These are phyloP conservation scores for Ogataea neopini DNA, from an alignment of 805 yeast species.

Conservation along the genomic window DNA sequence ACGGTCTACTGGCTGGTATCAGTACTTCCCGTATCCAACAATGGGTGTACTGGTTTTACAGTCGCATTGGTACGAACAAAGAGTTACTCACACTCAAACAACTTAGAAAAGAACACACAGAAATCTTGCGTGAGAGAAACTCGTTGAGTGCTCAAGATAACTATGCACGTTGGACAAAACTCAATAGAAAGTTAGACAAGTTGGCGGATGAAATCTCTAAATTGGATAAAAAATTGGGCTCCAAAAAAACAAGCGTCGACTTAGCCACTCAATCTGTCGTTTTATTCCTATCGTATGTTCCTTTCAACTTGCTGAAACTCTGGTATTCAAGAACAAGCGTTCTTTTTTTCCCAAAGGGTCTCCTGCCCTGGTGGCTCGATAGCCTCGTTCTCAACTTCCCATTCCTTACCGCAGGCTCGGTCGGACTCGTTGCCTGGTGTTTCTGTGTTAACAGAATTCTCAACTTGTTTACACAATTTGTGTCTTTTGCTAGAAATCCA, in stretches of 20 bases:
- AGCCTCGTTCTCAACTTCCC: slow-evolving; percentile 55
- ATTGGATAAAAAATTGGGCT: slow-evolving; percentile 41
- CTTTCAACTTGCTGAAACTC: slow-evolving; percentile 49
- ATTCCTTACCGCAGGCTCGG: slow-evolving; percentile 58
- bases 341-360: slow-evolving; percentile 57
- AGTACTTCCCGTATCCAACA: slow-evolving; percentile 23
- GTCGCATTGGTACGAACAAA: slow-evolving; percentile 23
- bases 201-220: slow-evolving; percentile 51
- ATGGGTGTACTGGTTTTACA: slow-evolving; percentile 16
- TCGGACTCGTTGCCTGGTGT: slow-evolving; percentile 62
- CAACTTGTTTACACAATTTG: slow-evolving; percentile 28
- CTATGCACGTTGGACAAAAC: slow-evolving; percentile 93
- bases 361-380: slow-evolving; percentile 61
- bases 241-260: slow-evolving; percentile 38
- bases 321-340: slow-evolving; percentile 56
- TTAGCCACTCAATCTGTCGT: slow-evolving; percentile 36
- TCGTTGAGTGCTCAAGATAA: slow-evolving; percentile 85
- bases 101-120: slow-evolving; percentile 45
- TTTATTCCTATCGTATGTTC: slow-evolving; percentile 44
- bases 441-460: slow-evolving; percentile 36
- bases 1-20: slow-evolving; percentile 44
- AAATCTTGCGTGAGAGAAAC: slow-evolving; percentile 53
- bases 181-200: slow-evolving; percentile 70
- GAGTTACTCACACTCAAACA: slow-evolving; percentile 33
- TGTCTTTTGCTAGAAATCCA: slow-evolving; percentile 16